A percentile compares a stretch with the other conserved stretches of the same genome.
Evolutionary conservation across 345 rosid species (phyloP).

Genomic region (Alliaria petiolata): DNA sequence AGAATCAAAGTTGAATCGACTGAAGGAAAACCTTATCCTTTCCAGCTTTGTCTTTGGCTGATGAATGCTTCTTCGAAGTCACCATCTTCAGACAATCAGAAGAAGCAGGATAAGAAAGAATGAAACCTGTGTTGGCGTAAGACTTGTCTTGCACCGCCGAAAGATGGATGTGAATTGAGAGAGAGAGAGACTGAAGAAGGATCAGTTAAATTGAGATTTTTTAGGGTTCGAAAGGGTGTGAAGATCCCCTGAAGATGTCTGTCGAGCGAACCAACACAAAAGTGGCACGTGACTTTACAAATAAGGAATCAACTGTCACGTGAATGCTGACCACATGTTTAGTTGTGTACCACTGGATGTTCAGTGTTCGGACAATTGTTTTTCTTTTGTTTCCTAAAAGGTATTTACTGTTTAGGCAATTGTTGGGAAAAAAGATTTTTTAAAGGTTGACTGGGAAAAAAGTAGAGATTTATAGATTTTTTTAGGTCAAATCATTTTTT

Average conservation of each 20-base stretch:
- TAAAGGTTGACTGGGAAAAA: no score
- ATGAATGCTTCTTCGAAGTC: not conserved
- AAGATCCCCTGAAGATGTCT: not conserved
- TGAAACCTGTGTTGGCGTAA: not conserved
- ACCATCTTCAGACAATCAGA: not conserved
- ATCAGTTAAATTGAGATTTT: not conserved
- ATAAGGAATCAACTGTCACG: not conserved
- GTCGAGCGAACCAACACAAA: not conserved
- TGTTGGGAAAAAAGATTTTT: no score
- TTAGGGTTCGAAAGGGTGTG: not conserved
- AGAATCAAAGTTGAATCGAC: not conserved
- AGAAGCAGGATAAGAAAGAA: not conserved
- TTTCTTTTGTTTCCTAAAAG: not conserved
- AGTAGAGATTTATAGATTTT: no score
- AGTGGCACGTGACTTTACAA: not conserved
- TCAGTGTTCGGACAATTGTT: not conserved
- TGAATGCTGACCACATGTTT: not conserved
- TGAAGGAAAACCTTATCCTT: constrained; percentile 7
- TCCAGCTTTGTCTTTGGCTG: not conserved
- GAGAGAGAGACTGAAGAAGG: not conserved
- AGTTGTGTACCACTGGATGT: not conserved
- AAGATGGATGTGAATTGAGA: not conserved
- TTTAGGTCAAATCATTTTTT: no score
- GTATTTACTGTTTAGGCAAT: no score
- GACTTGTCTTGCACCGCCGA: not conserved